phyloP scores from a whole-genome alignment of 768 basidiomycete genomes.

The Lenzites betulinus region DNA sequence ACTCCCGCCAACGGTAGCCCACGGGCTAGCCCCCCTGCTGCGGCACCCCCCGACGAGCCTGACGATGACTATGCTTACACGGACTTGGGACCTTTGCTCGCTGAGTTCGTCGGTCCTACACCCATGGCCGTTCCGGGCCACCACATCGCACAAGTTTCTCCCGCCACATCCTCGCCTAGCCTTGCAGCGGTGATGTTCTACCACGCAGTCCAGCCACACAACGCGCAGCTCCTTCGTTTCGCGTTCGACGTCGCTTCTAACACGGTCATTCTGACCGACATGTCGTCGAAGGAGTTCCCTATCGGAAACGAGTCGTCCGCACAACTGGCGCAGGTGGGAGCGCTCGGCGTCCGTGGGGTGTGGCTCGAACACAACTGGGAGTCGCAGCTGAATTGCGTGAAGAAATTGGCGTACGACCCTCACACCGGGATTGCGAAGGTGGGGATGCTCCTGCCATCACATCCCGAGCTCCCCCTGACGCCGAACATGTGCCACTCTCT shows the following conservation, averaged over 20 bases:
- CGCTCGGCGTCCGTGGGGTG: constrained; percentile 48
- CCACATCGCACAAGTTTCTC: constrained; percentile 25
- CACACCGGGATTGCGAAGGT: constrained; percentile 22
- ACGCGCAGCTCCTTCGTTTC: constrained; percentile 24
- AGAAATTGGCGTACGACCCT: constrained; percentile 45
- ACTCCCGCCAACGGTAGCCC: constrained; percentile 5
- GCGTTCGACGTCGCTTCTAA: constrained; percentile 4
- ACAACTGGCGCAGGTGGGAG: constrained; percentile 32
- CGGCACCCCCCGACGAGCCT: not conserved
- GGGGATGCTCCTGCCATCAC: constrained; percentile 45
- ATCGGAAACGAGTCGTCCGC: constrained; percentile 28
- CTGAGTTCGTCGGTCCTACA: constrained; percentile 17
- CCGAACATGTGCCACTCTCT: constrained; percentile 46
- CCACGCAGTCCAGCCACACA: constrained; percentile 18
- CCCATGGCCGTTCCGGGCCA: constrained; percentile 25
- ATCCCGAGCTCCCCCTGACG: constrained; percentile 54
- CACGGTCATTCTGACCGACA: constrained; percentile 1
- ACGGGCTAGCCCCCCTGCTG: not conserved
- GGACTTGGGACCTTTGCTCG: constrained; percentile 24
- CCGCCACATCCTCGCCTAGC: constrained; percentile 16
- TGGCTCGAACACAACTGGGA: constrained; percentile 57
- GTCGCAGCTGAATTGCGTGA: constrained; percentile 47
- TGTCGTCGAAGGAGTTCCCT: constrained; percentile 19
- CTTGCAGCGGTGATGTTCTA: constrained; percentile 25
- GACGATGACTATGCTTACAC: constrained; percentile 19